These are phyloP conservation scores for Daedaleopsis sinensis DNA, from an alignment of 768 basidiomycete genomes.

Conservation along the genomic window DNA sequence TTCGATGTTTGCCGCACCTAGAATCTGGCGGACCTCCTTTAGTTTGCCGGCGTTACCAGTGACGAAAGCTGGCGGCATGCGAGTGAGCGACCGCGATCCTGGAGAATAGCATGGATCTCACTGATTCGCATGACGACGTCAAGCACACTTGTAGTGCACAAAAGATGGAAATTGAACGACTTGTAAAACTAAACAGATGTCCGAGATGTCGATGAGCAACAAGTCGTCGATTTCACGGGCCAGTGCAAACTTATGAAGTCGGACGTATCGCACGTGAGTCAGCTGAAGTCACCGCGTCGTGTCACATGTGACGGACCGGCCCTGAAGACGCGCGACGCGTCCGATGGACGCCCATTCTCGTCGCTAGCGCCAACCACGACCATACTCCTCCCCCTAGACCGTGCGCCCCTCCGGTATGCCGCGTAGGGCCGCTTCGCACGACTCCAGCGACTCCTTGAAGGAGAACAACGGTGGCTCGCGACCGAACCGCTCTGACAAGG, in stretches of 20 bases:
- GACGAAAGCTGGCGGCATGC: constrained; percentile 71
- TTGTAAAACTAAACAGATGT: no score
- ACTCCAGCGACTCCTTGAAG: constrained; percentile 34
- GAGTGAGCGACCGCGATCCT: background rate
- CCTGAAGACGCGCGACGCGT: constrained; percentile 26
- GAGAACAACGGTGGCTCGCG: constrained; percentile 27
- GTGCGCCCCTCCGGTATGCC: constrained; percentile 18
- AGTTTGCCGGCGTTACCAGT: constrained; percentile 96
- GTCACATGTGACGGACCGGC: constrained; percentile 14
- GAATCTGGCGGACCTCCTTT: constrained; percentile 83
- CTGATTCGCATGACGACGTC: constrained; percentile 6
- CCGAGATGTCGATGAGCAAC: no score
- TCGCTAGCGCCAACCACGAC: constrained; percentile 6
- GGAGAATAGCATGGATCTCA: background rate
- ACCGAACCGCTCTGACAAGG: background rate
- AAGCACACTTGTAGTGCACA: background rate
- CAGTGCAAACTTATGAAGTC: no score
- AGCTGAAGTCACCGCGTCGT: background rate
- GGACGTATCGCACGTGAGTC: background rate
- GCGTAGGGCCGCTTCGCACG: constrained; percentile 23
- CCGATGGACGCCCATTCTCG: constrained; percentile 4
- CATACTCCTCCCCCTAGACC: background rate
- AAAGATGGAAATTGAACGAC: no score
- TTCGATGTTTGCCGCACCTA: constrained; percentile 69
- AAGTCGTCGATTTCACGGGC: no score